phyloP scores from a whole-genome alignment of 169 alveolate species.

The Eimeria mitis region DNA sequence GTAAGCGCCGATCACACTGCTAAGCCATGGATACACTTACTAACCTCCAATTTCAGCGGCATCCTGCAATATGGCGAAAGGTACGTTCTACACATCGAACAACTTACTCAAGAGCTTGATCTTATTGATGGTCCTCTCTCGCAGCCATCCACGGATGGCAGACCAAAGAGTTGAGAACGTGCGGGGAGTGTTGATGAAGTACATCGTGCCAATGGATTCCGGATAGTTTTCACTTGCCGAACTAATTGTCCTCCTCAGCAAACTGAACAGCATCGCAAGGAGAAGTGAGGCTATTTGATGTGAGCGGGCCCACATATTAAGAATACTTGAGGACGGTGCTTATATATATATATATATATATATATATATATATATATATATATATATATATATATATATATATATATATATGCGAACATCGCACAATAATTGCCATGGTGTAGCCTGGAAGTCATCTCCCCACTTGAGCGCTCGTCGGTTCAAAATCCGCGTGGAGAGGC shows the following conservation, averaged over 20 bases:
- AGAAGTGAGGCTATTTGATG: background rate
- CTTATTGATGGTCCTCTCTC: slow-evolving; percentile 78
- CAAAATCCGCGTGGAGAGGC: slow-evolving; percentile 78
- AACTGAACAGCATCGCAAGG: slow-evolving; percentile 10
- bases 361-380: background rate
- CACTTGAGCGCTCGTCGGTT: slow-evolving; percentile 79
- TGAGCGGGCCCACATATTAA: background rate
- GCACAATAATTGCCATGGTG: background rate
- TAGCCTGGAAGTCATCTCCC: background rate
- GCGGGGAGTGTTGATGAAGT: slow-evolving; percentile 80
- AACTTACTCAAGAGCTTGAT: slow-evolving; percentile 73
- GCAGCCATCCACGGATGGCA: slow-evolving; percentile 77
- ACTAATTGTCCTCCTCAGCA: slow-evolving; percentile 55
- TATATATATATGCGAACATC: background rate
- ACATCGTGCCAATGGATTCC: slow-evolving; percentile 75
- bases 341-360: background rate
- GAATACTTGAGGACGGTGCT: background rate
- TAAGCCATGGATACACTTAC: too few species aligned
- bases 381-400: background rate
- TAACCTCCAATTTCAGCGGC: background rate
- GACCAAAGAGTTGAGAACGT: slow-evolving; percentile 77
- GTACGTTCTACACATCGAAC: background rate
- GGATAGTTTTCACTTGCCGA: slow-evolving; percentile 81
- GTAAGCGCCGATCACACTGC: background rate
- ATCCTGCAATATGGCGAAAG: background rate